A percentile compares a stretch with the other conserved stretches of the same genome.
Conservation (phyloP, 78 protist species). For the Chrysochromulina parva region DNA sequence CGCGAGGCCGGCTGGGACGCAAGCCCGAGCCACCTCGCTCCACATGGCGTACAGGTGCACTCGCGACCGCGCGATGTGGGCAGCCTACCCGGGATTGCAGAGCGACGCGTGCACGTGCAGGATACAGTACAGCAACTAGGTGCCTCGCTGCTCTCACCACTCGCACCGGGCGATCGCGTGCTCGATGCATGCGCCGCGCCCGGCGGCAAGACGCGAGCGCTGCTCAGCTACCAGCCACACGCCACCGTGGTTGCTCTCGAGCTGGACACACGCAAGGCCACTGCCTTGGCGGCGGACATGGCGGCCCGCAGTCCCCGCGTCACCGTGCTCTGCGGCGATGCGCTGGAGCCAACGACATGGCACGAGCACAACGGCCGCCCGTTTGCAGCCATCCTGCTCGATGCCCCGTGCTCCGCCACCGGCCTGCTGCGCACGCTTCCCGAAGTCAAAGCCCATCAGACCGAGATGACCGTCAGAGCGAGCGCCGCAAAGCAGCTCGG, state of each 20-base stretch:
- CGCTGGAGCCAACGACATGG: not conserved
- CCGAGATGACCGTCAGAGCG: not conserved
- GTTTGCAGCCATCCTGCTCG: conserved; percentile 48
- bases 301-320: not conserved
- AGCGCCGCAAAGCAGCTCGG: conserved; percentile 10
- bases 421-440: conserved; percentile 20
- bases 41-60: too few relatives aligned
- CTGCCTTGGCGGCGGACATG: not conserved
- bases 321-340: not conserved
- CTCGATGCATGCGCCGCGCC: conserved; percentile 55
- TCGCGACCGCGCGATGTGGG: too few relatives aligned
- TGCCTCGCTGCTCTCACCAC: too few relatives aligned
- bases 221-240: not conserved
- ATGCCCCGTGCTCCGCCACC: conserved; percentile 66
- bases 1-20: too few relatives aligned
- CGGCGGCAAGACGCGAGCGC: conserved; percentile 45
- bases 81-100: too few relatives aligned
- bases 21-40: too few relatives aligned
- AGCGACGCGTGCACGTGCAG: too few relatives aligned
- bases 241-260: not conserved
- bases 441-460: not conserved
- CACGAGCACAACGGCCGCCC: not conserved
- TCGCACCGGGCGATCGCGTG: not conserved
- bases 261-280: not conserved
- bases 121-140: too few relatives aligned